These are phyloP conservation scores for Paraleonurus japonicus DNA, from an alignment of 257 asterid species.

Conservation along the genomic window DNA sequence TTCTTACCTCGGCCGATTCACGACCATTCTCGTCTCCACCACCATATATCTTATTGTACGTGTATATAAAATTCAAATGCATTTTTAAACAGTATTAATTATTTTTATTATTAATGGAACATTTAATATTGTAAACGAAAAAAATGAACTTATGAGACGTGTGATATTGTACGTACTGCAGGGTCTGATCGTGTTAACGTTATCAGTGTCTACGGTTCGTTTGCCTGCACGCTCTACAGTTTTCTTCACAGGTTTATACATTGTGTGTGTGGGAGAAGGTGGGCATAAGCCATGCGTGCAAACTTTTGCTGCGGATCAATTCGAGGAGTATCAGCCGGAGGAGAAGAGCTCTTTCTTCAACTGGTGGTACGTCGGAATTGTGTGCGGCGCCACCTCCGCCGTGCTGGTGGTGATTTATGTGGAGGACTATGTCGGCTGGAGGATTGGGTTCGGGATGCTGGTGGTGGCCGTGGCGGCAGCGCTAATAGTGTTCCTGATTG, in stretches of 20 bases:
- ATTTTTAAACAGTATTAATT: too few relatives aligned
- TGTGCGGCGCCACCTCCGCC: conserved; percentile 44
- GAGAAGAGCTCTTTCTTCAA: conserved; percentile 56
- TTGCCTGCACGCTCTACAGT: conserved; percentile 7
- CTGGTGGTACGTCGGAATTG: conserved; percentile 60
- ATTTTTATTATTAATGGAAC: too few relatives aligned
- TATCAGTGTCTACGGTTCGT: conserved; percentile 28
- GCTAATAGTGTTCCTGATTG: conserved; percentile 34
- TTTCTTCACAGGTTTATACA: conserved; percentile 47
- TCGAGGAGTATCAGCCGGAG: conserved; percentile 38
- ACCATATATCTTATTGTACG: conserved; percentile 45
- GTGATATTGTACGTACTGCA: too few relatives aligned
- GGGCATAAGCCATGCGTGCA: conserved; percentile 70
- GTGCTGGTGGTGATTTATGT: conserved; percentile 45
- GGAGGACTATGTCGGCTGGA: conserved; percentile 48
- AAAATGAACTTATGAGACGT: too few relatives aligned
- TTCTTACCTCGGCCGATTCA: conserved; percentile 63
- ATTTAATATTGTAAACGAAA: too few relatives aligned
- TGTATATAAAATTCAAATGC: too few relatives aligned
- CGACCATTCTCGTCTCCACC: conserved; percentile 49
- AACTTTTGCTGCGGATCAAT: conserved; percentile 57
- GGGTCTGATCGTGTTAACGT: conserved; percentile 39
- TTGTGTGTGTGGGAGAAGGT: conserved; percentile 45
- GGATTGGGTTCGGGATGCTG: conserved; percentile 40
- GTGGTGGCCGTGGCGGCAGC: conserved; percentile 38